These are phyloP conservation scores for Aethionema arabicum DNA, from an alignment of 345 rosid genomes.

Conservation along the genomic window DNA sequence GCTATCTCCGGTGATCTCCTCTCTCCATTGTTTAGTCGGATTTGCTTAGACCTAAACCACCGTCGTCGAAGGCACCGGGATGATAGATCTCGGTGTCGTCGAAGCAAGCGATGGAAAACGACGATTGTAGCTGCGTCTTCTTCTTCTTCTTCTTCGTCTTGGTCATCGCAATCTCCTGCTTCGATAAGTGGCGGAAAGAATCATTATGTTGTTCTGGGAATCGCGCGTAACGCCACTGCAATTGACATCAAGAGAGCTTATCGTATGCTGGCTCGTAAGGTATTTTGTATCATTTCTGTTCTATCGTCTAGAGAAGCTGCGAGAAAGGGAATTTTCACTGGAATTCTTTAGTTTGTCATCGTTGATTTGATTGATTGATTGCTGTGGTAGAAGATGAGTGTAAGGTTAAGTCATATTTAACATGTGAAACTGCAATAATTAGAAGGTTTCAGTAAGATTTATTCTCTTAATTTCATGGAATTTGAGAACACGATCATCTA, in stretches of 20 bases:
- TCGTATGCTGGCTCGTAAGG: constrained; percentile 91
- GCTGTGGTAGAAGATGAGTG: neutral
- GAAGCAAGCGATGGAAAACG: constrained; percentile 36
- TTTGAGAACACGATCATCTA: neutral
- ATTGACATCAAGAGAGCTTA: constrained; percentile 77
- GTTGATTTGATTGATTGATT: neutral
- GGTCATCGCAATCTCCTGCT: constrained; percentile 35
- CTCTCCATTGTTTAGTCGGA: constrained; percentile 12
- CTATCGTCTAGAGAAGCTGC: neutral
- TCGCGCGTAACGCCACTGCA: constrained; percentile 53
- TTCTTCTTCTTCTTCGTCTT: constrained; percentile 38
- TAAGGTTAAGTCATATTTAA: neutral
- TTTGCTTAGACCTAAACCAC: constrained; percentile 27
- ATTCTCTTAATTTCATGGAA: no score
- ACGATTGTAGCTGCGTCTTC: constrained; percentile 35
- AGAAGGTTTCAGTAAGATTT: neutral
- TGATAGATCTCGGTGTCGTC: constrained; percentile 34
- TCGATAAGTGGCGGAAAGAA: constrained; percentile 48
- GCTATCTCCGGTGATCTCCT: constrained; percentile 21
- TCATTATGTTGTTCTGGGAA: constrained; percentile 74
- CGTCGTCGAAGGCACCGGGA: constrained; percentile 23
- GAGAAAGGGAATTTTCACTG: neutral
- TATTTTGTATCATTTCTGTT: constrained; percentile 4
- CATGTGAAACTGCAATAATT: constrained; percentile 7
- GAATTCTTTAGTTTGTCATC: neutral